Evolutionary conservation across 805 yeast genomes (phyloP).

Genomic region (Tetrapisispora arboricola): DNA sequence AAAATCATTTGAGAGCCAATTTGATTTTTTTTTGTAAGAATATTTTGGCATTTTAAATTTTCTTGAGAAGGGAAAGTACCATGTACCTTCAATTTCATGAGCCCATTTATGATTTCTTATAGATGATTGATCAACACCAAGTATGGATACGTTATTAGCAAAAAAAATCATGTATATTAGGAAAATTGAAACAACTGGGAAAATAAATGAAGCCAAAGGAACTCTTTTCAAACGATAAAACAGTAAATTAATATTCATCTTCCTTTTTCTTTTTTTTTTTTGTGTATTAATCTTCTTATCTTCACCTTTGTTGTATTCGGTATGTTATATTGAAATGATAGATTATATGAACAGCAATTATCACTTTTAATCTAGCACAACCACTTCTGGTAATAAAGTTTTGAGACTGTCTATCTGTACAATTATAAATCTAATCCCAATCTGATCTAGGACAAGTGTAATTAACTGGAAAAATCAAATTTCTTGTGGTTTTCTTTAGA

Average conservation of each 20-base stretch:
- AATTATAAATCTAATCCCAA: too few relatives aligned
- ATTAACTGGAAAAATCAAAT: too few relatives aligned
- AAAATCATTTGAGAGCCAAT: constrained; percentile 39
- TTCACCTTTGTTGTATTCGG: too few relatives aligned
- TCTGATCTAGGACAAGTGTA: too few relatives aligned
- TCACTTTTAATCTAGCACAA: too few relatives aligned
- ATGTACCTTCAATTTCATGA: constrained; percentile 27
- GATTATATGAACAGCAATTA: too few relatives aligned
- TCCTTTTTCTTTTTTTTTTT: too few relatives aligned
- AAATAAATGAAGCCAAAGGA: constrained; percentile 15
- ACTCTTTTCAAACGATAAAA: constrained; percentile 17
- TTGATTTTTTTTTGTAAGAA: constrained; percentile 32
- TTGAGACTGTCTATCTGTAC: too few relatives aligned
- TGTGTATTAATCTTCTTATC: too few relatives aligned
- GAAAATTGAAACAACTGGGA: constrained; percentile 18
- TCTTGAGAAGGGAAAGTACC: constrained; percentile 27
- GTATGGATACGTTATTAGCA: constrained; percentile 13
- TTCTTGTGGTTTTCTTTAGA: too few relatives aligned
- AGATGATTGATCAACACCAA: constrained; percentile 19
- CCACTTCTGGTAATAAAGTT: too few relatives aligned
- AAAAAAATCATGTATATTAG: constrained; percentile 17
- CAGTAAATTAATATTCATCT: constrained; percentile 2
- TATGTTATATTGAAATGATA: too few relatives aligned
- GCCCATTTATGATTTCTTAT: constrained; percentile 28
- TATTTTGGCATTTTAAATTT: constrained; percentile 35